These are phyloP conservation scores for Piper betle DNA, from an alignment of 164 flowering plant genomes.

Conservation along the genomic window DNA sequence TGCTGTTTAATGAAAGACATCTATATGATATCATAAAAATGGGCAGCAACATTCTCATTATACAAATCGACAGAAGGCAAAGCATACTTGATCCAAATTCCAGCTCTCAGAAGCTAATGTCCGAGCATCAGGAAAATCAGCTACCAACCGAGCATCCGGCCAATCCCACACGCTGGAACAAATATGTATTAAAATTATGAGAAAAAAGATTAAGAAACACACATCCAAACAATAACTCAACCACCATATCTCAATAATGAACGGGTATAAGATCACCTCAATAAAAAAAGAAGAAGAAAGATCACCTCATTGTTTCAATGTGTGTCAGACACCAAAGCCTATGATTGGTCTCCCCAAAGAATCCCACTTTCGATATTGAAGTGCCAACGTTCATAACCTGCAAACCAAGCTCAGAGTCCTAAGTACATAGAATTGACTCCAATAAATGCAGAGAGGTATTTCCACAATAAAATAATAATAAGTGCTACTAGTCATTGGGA, in stretches of 20 bases:
- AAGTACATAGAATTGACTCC: neutral
- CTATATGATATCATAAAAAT: no score
- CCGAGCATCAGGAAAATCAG: slow-evolving; percentile 65
- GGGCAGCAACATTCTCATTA: no score
- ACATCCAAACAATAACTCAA: neutral
- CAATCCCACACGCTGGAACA: slow-evolving; percentile 73
- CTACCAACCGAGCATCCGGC: slow-evolving; percentile 40
- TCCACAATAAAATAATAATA: neutral
- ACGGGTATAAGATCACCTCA: no score
- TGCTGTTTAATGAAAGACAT: neutral
- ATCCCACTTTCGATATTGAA: slow-evolving; percentile 77
- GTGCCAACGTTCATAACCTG: slow-evolving; percentile 94
- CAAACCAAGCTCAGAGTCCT: neutral
- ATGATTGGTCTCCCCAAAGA: slow-evolving; percentile 51
- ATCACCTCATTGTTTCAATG: slow-evolving; percentile 78
- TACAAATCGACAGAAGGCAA: neutral
- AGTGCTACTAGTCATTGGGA: neutral
- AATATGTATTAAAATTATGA: neutral
- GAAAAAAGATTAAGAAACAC: neutral
- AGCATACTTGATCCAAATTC: slow-evolving; percentile 50
- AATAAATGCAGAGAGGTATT: neutral
- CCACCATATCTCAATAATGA: neutral
- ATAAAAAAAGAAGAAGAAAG: neutral
- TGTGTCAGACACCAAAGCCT: slow-evolving; percentile 89
- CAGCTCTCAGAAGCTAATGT: slow-evolving; percentile 68